Percentiles rank a stretch among this genome's conserved stretches.
Evolutionary conservation across 495 filamentous ascomycete genomes (phyloP).

Genomic region (Aspergillus kassunensis): DNA sequence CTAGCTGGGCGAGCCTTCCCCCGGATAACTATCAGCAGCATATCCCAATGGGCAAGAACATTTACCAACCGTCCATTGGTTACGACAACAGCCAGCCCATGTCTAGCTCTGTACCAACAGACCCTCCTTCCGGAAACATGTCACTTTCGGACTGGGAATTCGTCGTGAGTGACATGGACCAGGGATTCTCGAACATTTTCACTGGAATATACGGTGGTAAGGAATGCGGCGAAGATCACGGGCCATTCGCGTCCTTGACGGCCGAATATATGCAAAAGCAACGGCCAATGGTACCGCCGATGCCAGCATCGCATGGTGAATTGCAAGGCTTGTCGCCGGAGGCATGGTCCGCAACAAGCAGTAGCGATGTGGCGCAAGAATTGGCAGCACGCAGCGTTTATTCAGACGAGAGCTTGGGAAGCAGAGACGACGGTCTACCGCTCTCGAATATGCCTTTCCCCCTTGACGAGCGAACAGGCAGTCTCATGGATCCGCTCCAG

Average conservation of each 20-base stretch:
- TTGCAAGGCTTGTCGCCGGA: conserved; percentile 37
- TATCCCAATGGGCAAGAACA: conserved; percentile 5
- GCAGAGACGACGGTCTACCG: conserved; percentile 37
- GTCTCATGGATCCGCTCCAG: conserved; percentile 40
- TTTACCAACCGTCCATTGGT: conserved; percentile 18
- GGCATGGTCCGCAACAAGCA: conserved; percentile 41
- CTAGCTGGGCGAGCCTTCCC: conserved; percentile 41
- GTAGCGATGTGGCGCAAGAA: conserved; percentile 33
- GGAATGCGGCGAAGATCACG: conserved; percentile 45
- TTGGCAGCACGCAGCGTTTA: conserved; percentile 63
- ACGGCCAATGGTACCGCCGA: conserved; percentile 15
- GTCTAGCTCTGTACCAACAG: conserved; percentile 31
- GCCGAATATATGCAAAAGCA: conserved; percentile 36
- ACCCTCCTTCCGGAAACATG: conserved; percentile 32
- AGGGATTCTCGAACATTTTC: conserved; percentile 74
- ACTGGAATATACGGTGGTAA: conserved; percentile 78
- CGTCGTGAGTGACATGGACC: conserved; percentile 71
- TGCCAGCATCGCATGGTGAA: conserved; percentile 22
- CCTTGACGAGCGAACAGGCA: conserved; percentile 25
- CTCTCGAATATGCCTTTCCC: conserved; percentile 22
- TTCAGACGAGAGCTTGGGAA: conserved; percentile 70
- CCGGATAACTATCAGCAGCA: conserved; percentile 27
- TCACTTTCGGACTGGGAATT: conserved; percentile 74
- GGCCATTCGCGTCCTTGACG: conserved; percentile 41
- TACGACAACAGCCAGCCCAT: conserved; percentile 27